These are phyloP conservation scores for Candida tropicalis DNA, from an alignment of 1,139 yeast species.

Conservation along the genomic window DNA sequence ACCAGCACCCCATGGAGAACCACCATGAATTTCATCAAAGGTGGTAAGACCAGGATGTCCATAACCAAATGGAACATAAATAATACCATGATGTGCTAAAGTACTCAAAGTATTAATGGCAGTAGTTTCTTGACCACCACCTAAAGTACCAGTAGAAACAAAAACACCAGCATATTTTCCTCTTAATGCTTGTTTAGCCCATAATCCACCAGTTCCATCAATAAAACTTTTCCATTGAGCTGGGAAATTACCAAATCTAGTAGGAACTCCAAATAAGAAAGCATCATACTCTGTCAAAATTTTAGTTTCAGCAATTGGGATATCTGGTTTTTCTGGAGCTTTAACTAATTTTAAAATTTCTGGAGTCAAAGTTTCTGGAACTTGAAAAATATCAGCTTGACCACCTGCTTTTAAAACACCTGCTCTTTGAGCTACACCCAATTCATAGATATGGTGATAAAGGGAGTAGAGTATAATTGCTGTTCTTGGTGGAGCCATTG, in stretches of 20 bases:
- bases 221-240: conserved; percentile 42
- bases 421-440: conserved; percentile 35
- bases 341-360: conserved; percentile 31
- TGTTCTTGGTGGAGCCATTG: conserved; percentile 12
- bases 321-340: conserved; percentile 36
- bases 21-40: conserved; percentile 39
- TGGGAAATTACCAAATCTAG: conserved; percentile 41
- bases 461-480: conserved; percentile 42
- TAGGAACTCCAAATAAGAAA: conserved; percentile 41
- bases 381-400: conserved; percentile 37
- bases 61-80: conserved; percentile 42
- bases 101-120: conserved; percentile 34
- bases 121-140: conserved; percentile 45
- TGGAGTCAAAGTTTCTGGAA: conserved; percentile 36
- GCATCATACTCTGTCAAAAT: conserved; percentile 38
- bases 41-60: conserved; percentile 29
- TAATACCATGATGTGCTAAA: conserved; percentile 40
- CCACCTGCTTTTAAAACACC: conserved; percentile 44
- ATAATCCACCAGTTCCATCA: conserved; percentile 41
- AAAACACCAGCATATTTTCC: conserved; percentile 43
- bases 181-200: conserved; percentile 36
- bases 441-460: conserved; percentile 38
- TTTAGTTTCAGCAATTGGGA: conserved; percentile 35
- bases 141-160: conserved; percentile 38
- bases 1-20: conserved; percentile 48